Evolutionary conservation across 257 asterid species (phyloP).

Genomic region (Nicotiana tabacum): DNA sequence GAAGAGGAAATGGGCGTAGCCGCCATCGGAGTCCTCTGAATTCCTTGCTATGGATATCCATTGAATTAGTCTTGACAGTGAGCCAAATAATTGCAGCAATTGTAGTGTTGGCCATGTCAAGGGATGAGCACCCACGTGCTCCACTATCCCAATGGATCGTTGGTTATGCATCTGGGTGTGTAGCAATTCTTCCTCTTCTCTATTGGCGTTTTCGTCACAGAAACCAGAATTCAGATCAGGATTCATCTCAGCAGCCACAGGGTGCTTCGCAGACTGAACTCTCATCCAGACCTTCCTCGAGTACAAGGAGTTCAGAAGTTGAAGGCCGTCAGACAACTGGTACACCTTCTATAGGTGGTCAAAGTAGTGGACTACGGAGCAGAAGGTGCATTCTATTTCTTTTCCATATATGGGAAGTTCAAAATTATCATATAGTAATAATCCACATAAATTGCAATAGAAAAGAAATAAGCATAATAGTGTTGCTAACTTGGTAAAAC

Average conservation of each 20-base stretch:
- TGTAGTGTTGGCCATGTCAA: slow-evolving; percentile 63
- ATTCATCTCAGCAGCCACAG: slow-evolving; percentile 45
- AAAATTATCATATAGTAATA: too few species aligned
- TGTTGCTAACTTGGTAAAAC: not conserved
- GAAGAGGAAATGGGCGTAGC: slow-evolving; percentile 58
- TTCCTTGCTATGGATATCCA: slow-evolving; percentile 79
- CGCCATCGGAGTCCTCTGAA: slow-evolving; percentile 82
- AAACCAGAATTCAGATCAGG: slow-evolving; percentile 67
- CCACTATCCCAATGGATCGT: slow-evolving; percentile 74
- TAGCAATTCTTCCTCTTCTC: slow-evolving; percentile 74
- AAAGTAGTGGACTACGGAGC: slow-evolving; percentile 34
- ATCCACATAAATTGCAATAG: too few species aligned
- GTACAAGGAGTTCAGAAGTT: slow-evolving; percentile 41
- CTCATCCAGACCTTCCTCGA: slow-evolving; percentile 40
- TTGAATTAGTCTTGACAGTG: slow-evolving; percentile 64
- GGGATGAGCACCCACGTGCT: slow-evolving; percentile 72
- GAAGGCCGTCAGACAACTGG: slow-evolving; percentile 48
- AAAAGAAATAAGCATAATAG: not conserved
- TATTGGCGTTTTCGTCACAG: slow-evolving; percentile 81
- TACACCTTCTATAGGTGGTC: slow-evolving; percentile 43
- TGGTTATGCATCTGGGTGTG: slow-evolving; percentile 93
- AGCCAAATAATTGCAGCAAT: slow-evolving; percentile 84
- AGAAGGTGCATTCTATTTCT: slow-evolving; percentile 40
- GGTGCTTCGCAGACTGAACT: slow-evolving; percentile 44
- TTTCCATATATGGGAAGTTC: too few species aligned